Conservation (phyloP, 106 monocot species). For the Acorus calamus region DNA sequence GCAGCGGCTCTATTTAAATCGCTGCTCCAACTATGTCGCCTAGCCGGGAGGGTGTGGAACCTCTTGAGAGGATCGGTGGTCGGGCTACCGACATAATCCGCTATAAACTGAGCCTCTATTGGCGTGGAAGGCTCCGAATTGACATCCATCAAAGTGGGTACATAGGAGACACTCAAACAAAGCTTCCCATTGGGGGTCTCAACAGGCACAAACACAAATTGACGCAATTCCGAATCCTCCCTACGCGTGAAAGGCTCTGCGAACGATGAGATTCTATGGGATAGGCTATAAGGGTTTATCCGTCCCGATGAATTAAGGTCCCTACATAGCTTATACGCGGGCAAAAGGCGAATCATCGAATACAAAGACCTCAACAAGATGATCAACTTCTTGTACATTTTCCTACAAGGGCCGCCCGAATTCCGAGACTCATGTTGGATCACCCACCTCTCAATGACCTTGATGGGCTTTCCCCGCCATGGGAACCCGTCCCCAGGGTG, state of each 20-base stretch:
- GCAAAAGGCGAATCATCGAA: slow-evolving; percentile 56
- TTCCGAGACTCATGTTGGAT: slow-evolving; percentile 22
- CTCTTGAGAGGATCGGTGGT: slow-evolving; percentile 57
- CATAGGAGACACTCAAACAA: slow-evolving; percentile 55
- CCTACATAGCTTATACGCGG: slow-evolving; percentile 63
- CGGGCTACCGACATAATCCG: slow-evolving; percentile 88
- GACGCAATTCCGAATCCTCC: slow-evolving; percentile 62
- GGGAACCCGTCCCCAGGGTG: not conserved
- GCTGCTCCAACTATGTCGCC: slow-evolving; percentile 59
- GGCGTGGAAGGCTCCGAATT: slow-evolving; percentile 39
- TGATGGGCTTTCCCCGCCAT: not conserved
- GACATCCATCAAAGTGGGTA: slow-evolving; percentile 35
- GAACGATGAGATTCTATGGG: slow-evolving; percentile 69
- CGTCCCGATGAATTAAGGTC: slow-evolving; percentile 48
- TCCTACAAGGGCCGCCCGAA: slow-evolving; percentile 18
- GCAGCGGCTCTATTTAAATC: slow-evolving; percentile 21
- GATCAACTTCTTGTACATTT: slow-evolving; percentile 39
- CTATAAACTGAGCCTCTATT: slow-evolving; percentile 54
- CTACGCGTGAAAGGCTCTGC: slow-evolving; percentile 51
- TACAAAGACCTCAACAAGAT: slow-evolving; percentile 76
- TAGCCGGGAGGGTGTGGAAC: slow-evolving; percentile 42
- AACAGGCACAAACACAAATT: slow-evolving; percentile 52
- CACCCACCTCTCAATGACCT: slow-evolving; percentile 24
- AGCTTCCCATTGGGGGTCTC: slow-evolving; percentile 66
- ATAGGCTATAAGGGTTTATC: slow-evolving; percentile 46